Base-by-base conservation (phyloP, 2,329 filamentous ascomycete genomes). In the Ceratocystis harringtonii region DNA sequence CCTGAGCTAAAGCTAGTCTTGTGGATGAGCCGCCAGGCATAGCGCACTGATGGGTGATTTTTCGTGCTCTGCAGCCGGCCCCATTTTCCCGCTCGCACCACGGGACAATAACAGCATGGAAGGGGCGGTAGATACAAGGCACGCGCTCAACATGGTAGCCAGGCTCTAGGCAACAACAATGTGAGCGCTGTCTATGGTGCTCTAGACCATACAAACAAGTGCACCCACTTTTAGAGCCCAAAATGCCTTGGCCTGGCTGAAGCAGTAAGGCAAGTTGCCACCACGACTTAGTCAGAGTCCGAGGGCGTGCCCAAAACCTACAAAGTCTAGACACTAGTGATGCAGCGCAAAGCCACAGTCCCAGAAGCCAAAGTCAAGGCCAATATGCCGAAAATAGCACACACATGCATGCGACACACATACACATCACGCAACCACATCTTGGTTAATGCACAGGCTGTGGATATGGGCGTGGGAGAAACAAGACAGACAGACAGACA, bases 311-410 rank as follows among this genome's bases (percentile, higher is more conserved):
- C 7, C 25, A 36, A 19, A 36, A n/a, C 10, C 48, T 17, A 58
- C 15, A 36, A 30, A 19, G 55, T 58, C 55, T 58, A 36, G 55
- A 58, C 28, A 36, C 55, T 17, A n/a, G 32, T 19, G 36, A n/a
- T 58, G 55, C 19, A 58, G 55, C 17, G 55, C 55, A 58, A 58
- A 58, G 55, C 55, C 55, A 58, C 55, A 17, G 28, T 17, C n/a
- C 5, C 8, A 36, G 22, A 58, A 58, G 28, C 6, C 25, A 58
- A 58, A 36, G 28, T 36, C 55, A n/a, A 15, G 30, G 5, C 22
- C 15, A 58, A 36, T 15, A 58, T 36, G 5, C 55, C n/a, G 28
- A 58, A 58, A 58, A 58, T 58, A 58, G 55, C 55, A 55, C 10
- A 55, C 50, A 55, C 19, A 22, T 22, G 30, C 55, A 58, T 30